Evolutionary conservation across 345 rosid genomes (phyloP), one percentile per base, ranked within the genome.

Genomic region (Linum trigynum): DNA sequence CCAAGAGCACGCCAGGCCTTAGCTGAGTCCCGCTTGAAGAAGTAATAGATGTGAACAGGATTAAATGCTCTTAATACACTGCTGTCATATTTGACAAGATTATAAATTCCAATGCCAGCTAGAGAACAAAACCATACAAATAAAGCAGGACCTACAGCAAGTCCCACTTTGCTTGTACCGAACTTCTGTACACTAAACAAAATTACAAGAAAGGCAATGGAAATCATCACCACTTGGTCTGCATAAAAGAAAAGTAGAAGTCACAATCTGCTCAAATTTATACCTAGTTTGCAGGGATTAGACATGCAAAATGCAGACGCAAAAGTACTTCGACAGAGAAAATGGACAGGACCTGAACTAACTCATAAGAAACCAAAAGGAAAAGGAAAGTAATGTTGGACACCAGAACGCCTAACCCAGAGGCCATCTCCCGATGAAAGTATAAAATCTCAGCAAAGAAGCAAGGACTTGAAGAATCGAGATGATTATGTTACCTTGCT

Each of bases 141-240:
- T 75, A 94, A 81, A 65, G 99, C 97, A 59, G 99, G 99, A 70
- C 96, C 97, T 39, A 94, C 83, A 63, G 64, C 89, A 72, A 94
- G 86, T 69, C 99, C 99, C 68, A 91, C 95, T 81, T 94, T 94
- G 83, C 99, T 94, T 64, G 99, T 90, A 76, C 99, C 99, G 80
- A 77, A 90, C 85, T 88, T 90, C 82, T 94, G 99, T 74, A 94
- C 83, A 78, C 97, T 88, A 78, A 94, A 94, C 77, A 94, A 78
- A 72, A 88, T 84, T 76, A 94, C 84, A 73, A 94, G 84, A 77
- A 82, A 86, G 73, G 95, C 92, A 84, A 85, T 87, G 23, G 97
- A 84, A 75, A 94, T 90, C 91, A 87, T 83, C 89, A 74, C 77
- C 85, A 88, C 99, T 79, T 94, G 76, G 67, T 80, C 99, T 94